Evolutionary conservation across 23 red algal species (phyloP), one percentile per base, ranked within the genome.

Genomic region (Gracilaria vermiculophylla): DNA sequence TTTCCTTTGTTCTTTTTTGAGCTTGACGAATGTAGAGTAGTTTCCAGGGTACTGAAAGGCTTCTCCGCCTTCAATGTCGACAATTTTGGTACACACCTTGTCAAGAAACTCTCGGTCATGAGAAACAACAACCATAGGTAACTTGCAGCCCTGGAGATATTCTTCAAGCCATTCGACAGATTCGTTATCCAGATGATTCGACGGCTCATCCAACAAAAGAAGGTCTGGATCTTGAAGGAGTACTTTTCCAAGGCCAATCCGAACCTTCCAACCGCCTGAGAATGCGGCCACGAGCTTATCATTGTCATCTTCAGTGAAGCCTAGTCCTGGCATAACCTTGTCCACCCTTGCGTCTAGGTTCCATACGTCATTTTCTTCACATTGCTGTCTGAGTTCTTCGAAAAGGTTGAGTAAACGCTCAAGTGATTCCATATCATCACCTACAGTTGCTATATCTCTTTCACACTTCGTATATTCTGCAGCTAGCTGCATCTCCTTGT

Each of bases 221-320:
- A 98, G 52, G 60, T 98, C 92, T 50, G 97, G 97, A 71, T 95
- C 79, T 78, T 95, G 89, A 19, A 98, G 86, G 5, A 98, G 86
- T 15, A 98, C 93, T 52, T 98, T 98, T 70, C 97, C 97, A 4
- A 98, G 64, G 19, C 97, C 97, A 45, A 98, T 98, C n/a, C 97
- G 97, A 75, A 98, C 92, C 80, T 98, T 98, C 97, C 97, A 98
- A 24, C 97, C 97, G 29, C 97, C 97, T 14, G 97, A 98, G 45
- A 92, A 98, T 39, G 89, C 62, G 15, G 83, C 89, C n/a, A 98
- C 97, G 40, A 94, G 60, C 78, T 94, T 94, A 62, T 93, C 87
- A 42, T 73, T 64, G 85, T 98, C 97, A 75, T 95, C 97, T 60
- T 72, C 76, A 25, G 57, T 57, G 49, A 98, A 98, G 19, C 97